phyloP scores from a whole-genome alignment of 495 filamentous ascomycete species.

The Aspergillus carlsbadensis region DNA sequence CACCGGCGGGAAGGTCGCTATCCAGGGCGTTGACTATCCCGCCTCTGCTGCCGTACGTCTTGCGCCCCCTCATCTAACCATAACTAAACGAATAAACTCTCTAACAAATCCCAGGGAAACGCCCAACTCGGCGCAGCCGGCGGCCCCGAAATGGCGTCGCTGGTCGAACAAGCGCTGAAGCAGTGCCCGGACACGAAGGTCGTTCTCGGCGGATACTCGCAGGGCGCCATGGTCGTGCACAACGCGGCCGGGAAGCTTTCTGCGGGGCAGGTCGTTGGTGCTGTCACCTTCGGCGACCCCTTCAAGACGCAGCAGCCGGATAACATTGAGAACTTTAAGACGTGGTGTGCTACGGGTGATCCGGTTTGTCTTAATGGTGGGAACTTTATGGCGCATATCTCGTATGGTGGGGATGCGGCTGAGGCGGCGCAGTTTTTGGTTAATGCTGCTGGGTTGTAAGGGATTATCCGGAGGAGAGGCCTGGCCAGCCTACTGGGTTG shows the following conservation, averaged over 20 bases:
- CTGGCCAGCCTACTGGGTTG: no score
- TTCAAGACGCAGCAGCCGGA: slow-evolving; percentile 44
- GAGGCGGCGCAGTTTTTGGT: slow-evolving; percentile 49
- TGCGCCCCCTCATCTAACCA: not conserved
- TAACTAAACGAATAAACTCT: not conserved
- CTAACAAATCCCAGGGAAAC: slow-evolving; percentile 39
- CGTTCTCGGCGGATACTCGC: slow-evolving; percentile 60
- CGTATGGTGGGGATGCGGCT: slow-evolving; percentile 46
- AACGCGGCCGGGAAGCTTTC: slow-evolving; percentile 42
- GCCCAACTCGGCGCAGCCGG: slow-evolving; percentile 43
- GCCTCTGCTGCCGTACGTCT: slow-evolving; percentile 35
- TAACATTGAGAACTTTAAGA: slow-evolving; percentile 48
- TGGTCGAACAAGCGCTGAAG: slow-evolving; percentile 45
- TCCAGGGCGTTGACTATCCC: slow-evolving; percentile 60
- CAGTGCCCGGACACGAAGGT: slow-evolving; percentile 61
- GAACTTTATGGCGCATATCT: slow-evolving; percentile 53
- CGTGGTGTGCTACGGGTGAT: slow-evolving; percentile 53
- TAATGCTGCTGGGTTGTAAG: slow-evolving; percentile 27
- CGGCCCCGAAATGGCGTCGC: slow-evolving; percentile 44
- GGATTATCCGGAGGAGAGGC: not conserved
- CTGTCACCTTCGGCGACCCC: slow-evolving; percentile 63
- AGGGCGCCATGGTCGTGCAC: slow-evolving; percentile 54
- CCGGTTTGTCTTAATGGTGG: slow-evolving; percentile 53
- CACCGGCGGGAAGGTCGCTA: slow-evolving; percentile 38
- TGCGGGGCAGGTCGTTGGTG: slow-evolving; percentile 26